A percentile compares a stretch with the other conserved stretches of the same genome.
These are phyloP conservation scores for Amanita pallidorosea DNA, from an alignment of 768 basidiomycete species.

Conservation along the genomic window DNA sequence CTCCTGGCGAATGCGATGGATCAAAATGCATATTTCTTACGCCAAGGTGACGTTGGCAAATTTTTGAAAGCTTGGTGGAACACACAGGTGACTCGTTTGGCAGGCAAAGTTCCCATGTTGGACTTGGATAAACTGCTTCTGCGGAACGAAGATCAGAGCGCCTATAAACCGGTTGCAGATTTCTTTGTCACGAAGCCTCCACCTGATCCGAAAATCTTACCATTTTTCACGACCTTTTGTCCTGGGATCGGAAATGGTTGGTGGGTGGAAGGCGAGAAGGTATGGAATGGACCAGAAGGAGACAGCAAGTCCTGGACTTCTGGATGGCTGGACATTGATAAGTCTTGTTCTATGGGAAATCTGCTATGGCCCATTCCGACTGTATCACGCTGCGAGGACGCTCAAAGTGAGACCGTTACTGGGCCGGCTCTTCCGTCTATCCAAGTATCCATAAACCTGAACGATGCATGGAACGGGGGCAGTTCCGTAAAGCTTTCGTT, in stretches of 20 bases:
- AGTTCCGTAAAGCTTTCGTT: background rate
- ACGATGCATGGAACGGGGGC: constrained; percentile 4
- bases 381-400: background rate
- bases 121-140: background rate
- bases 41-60: too few relatives aligned
- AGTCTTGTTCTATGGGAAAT: constrained; percentile 1
- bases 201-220: background rate
- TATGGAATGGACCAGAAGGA: background rate
- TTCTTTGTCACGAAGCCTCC: background rate
- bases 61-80: constrained; percentile 32
- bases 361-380: constrained; percentile 2
- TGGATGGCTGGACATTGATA: constrained; percentile 5
- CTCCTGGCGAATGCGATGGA: background rate
- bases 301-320: background rate
- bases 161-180: background rate
- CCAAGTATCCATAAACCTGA: background rate
- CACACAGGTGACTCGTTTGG: constrained; percentile 63
- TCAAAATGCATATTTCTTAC: background rate
- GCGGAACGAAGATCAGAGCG: too few relatives aligned
- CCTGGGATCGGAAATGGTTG: constrained; percentile 3
- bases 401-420: background rate
- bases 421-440: background rate
- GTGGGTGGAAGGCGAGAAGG: constrained; percentile 5
- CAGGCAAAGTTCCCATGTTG: constrained; percentile 37
- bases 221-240: constrained; percentile 4